Evolutionary conservation across 495 filamentous ascomycete species (phyloP), one percentile per base, ranked within the genome.

Genomic region (Halenospora varia): DNA sequence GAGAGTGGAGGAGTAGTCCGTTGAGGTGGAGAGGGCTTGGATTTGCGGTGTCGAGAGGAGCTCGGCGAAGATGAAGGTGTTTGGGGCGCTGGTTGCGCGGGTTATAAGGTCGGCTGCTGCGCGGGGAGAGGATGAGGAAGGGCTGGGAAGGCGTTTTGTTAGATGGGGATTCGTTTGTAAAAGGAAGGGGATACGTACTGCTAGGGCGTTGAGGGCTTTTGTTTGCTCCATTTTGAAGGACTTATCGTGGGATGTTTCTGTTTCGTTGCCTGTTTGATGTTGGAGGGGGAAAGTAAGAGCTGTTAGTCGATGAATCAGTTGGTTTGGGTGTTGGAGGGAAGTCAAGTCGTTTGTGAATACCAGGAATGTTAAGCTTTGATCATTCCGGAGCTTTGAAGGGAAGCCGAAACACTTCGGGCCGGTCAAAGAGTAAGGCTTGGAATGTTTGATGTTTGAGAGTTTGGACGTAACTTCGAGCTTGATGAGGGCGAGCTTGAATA

Each of bases 1-100:
- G 19, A 92, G 77, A 71, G 88, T 83, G n/a, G 63, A n/a, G 41
- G 65, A 55, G 23, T 75, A 67, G 42, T 77, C 75, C 25, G 67
- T 55, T 3, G 76, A 76, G 17, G 70, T 68, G 25, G 79, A 72
- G 18, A 98, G 82, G 2, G 83, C 75, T 68, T 95, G 89, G 62
- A 97, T 84, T 61, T 92, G 87, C 1, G 88, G 87, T 1, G 84
- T 84, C 61, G 89, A 81, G 10, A 99, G 84, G 0, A 99, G 86
- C 77, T 97, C 94, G 49, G 88, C 83, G 77, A 99, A 99, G 76
- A 97, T 84, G 71, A 87, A 97, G 66, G 90, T 93, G 68, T 96
- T 88, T 10, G 89, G 84, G 48, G 82, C 85, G 18, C 90, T 89
- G 44, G 91, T 97, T 25, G 92, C 94, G 73, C 92, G 90, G 19